phyloP scores from a whole-genome alignment of 2,329 filamentous ascomycete species.

The Aspergillus pseudoterreus region DNA sequence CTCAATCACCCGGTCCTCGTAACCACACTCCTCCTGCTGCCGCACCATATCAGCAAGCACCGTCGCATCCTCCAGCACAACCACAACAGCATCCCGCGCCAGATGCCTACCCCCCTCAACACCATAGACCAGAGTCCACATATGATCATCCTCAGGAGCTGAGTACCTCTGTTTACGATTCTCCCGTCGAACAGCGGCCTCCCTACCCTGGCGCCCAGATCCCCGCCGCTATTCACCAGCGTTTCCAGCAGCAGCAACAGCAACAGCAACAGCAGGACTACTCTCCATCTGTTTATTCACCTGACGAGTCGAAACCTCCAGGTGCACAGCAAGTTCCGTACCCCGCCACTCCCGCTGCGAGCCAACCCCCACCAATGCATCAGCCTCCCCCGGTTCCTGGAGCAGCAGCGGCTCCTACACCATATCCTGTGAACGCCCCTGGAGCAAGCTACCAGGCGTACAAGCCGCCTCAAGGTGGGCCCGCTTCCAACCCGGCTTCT shows the following conservation, averaged over 20 bases:
- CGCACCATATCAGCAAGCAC: conserved; percentile 24
- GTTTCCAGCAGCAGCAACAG: conserved; percentile 30
- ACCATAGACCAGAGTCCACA: conserved; percentile 62
- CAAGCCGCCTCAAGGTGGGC: conserved; percentile 29
- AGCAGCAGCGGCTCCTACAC: conserved; percentile 24
- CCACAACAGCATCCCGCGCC: conserved; percentile 49
- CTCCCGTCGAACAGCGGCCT: conserved; percentile 54
- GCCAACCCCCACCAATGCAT: conserved; percentile 30
- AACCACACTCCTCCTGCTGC: conserved; percentile 31
- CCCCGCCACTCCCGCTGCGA: conserved; percentile 24
- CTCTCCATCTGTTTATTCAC: conserved; percentile 38
- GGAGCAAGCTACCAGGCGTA: conserved; percentile 35
- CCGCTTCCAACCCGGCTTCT: conserved; percentile 34
- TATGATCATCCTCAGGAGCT: conserved; percentile 73
- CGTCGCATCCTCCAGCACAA: conserved; percentile 25
- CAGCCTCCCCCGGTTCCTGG: conserved; percentile 35
- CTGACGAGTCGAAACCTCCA: conserved; percentile 28
- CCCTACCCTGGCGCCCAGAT: conserved; percentile 29
- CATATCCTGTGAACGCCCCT: conserved; percentile 31
- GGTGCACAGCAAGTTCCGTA: conserved; percentile 28
- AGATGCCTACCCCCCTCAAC: conserved; percentile 40
- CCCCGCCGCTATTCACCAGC: conserved; percentile 25
- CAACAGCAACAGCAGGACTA: conserved; percentile 36
- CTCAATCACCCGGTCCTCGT: conserved; percentile 41
- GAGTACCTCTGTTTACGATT: conserved; percentile 73